A percentile compares a stretch with the other conserved stretches of the same genome.
Conservation (phyloP, 2,329 filamentous ascomycete species). For the Aspergillus versicolor region DNA sequence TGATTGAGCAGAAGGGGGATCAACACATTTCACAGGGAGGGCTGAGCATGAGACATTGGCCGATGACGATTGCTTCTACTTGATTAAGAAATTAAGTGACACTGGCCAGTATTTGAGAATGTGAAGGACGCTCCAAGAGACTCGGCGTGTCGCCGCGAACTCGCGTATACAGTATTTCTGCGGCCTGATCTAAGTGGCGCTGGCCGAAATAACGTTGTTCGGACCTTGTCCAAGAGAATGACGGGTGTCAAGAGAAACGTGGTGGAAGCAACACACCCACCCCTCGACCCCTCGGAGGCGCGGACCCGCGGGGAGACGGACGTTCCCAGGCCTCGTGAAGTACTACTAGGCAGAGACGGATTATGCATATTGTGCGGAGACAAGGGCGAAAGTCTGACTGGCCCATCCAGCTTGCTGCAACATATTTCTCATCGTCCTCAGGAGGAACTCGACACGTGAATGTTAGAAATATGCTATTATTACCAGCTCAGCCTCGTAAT, state of each 20-base stretch:
- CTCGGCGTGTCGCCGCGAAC: background rate
- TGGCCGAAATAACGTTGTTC: background rate
- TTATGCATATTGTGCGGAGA: background rate
- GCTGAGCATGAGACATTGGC: background rate
- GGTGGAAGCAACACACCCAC: background rate
- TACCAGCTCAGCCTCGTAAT: background rate
- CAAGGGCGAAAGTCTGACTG: background rate
- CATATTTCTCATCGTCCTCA: background rate
- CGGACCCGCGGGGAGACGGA: background rate
- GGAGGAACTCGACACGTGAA: background rate
- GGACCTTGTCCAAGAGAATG: background rate
- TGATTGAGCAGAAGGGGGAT: background rate
- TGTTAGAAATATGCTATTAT: background rate
- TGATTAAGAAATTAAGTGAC: background rate
- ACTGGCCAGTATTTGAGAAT: background rate
- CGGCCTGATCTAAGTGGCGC: background rate
- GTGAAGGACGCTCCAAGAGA: background rate
- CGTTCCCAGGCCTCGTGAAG: no score
- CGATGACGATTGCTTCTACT: background rate
- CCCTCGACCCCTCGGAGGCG: background rate
- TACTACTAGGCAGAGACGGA: no score
- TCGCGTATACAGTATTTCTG: background rate
- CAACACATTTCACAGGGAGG: background rate
- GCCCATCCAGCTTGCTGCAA: no score
- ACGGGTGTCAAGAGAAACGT: background rate